These are phyloP conservation scores for Penicillium bovifimosum DNA, from an alignment of 495 filamentous ascomycete species.

Conservation along the genomic window DNA sequence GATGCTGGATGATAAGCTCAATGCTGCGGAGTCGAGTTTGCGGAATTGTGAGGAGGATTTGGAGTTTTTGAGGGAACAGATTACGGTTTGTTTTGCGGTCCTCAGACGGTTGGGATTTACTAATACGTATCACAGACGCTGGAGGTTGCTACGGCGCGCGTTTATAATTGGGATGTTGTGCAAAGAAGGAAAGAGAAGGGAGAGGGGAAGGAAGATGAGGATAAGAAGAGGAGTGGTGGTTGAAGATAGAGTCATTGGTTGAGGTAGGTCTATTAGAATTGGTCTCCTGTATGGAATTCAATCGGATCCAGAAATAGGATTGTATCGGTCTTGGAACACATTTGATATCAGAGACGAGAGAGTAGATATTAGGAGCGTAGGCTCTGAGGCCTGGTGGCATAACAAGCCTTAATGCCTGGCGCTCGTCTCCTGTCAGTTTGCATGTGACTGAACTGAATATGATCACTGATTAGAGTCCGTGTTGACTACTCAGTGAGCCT, in stretches of 20 bases:
- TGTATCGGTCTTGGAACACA: neutral
- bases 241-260: constrained; percentile 4
- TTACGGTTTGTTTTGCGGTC: too few relatives aligned
- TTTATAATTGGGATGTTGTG: constrained; percentile 99
- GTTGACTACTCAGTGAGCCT: too few relatives aligned
- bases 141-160: constrained; percentile 89
- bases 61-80: constrained; percentile 93
- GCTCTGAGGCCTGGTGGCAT: neutral
- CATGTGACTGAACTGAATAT: too few relatives aligned
- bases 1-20: constrained; percentile 71
- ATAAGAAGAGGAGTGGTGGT: constrained; percentile 15
- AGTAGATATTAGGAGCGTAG: constrained; percentile 1
- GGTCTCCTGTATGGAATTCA: neutral
- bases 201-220: constrained; percentile 50
- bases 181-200: constrained; percentile 87
- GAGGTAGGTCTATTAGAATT: constrained; percentile 3
- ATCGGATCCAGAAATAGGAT: neutral
- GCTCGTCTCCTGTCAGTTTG: too few relatives aligned
- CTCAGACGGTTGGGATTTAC: too few relatives aligned
- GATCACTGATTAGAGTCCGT: too few relatives aligned
- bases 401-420: too few relatives aligned
- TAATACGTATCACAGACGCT: constrained; percentile 57
- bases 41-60: constrained; percentile 90
- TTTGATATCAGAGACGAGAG: neutral
- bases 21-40: constrained; percentile 71